Conservation (phyloP, 106 monocot genomes). For the Alisma plantagoaquatica region DNA sequence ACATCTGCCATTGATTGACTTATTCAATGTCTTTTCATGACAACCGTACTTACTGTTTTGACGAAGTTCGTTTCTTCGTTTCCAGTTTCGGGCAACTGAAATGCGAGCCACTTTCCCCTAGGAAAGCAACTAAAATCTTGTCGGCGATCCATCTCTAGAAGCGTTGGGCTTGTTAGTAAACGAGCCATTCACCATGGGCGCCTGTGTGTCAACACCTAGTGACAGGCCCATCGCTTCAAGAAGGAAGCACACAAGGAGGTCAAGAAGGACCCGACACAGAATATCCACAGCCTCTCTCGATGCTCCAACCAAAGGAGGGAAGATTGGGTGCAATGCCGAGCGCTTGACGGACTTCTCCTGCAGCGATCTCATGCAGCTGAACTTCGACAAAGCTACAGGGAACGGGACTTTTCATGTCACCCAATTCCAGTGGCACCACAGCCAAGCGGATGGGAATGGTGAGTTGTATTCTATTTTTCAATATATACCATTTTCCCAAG, state of each 20-base stretch:
- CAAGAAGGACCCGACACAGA: slow-evolving; percentile 13
- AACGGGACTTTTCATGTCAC: slow-evolving; percentile 36
- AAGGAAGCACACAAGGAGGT: slow-evolving; percentile 5
- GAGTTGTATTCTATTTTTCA: no score
- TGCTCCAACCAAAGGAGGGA: slow-evolving; percentile 6
- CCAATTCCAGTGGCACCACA: slow-evolving; percentile 46
- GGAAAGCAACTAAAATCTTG: no score
- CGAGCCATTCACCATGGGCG: no score
- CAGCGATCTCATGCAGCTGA: slow-evolving; percentile 23
- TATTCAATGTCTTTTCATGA: no score
- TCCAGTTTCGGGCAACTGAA: no score
- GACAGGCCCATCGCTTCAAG: slow-evolving; percentile 1
- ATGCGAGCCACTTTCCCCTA: no score
- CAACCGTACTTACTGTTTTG: no score
- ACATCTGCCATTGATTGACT: no score
- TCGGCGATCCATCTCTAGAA: no score
- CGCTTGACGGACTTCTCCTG: slow-evolving; percentile 11
- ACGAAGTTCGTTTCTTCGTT: no score
- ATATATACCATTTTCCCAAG: no score
- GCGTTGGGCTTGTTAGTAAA: no score
- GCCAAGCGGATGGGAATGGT: slow-evolving; percentile 40
- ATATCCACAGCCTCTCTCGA: slow-evolving; percentile 12
- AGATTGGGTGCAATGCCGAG: slow-evolving; percentile 6
- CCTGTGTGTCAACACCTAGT: slow-evolving; percentile 14
- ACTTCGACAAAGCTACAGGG: slow-evolving; percentile 20